These are phyloP conservation scores for Lentithecium fluviatile DNA, from an alignment of 495 filamentous ascomycete genomes.

Conservation along the genomic window DNA sequence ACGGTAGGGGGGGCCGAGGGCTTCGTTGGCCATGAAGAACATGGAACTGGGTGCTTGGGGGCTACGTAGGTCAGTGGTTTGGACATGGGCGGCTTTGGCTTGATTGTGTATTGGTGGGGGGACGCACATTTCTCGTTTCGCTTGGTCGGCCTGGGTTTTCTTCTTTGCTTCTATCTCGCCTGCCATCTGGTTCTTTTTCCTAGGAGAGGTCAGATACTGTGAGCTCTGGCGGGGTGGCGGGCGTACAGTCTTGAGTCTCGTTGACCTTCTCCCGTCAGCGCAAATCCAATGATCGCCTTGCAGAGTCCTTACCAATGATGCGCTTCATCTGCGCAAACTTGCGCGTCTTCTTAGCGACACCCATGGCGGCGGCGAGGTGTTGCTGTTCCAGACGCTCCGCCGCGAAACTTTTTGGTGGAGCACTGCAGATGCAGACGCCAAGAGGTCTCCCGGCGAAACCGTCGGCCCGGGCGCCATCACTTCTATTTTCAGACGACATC, in stretches of 20 bases:
- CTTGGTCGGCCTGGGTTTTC: constrained; percentile 52
- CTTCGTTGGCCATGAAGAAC: constrained; percentile 94
- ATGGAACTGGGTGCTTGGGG: constrained; percentile 68
- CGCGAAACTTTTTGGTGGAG: constrained; percentile 10
- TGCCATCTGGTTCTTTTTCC: constrained; percentile 53
- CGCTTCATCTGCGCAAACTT: constrained; percentile 53
- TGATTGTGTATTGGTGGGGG: constrained; percentile 18
- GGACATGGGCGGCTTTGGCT: constrained; percentile 5
- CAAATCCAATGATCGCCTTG: neutral
- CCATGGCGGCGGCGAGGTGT: constrained; percentile 39
- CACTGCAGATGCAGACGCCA: neutral
- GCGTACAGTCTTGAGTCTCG: constrained; percentile 48
- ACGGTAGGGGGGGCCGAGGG: constrained; percentile 83
- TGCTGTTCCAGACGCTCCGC: neutral
- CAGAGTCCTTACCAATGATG: constrained; percentile 41
- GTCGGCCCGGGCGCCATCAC: neutral
- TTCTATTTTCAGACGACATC: constrained; percentile 9
- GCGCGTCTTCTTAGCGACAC: constrained; percentile 49
- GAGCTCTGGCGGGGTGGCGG: constrained; percentile 1
- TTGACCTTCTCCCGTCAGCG: constrained; percentile 48
- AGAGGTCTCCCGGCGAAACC: constrained; percentile 13
- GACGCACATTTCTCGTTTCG: constrained; percentile 71
- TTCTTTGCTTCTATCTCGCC: constrained; percentile 55
- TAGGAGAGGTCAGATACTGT: constrained; percentile 19
- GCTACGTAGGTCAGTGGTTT: constrained; percentile 14